Evolutionary conservation across 805 yeast genomes (phyloP), one percentile per base, ranked within the genome.

Genomic region (Candida pseudoglaebosa): DNA sequence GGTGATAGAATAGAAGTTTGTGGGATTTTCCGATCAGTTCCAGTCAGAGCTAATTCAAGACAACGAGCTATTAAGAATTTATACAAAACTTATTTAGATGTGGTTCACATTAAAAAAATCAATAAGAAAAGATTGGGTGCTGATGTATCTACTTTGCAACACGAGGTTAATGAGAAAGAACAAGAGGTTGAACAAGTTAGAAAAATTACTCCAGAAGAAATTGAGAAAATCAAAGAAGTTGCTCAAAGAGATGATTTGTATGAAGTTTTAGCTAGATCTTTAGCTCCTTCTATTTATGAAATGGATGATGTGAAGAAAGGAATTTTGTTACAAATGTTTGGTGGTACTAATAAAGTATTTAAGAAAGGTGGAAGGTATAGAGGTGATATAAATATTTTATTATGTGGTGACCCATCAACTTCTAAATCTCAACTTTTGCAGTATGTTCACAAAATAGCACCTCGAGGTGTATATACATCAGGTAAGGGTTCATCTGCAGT

Each of bases 401-500:
- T 93, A 31, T 91, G 98, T 67, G 99, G 99, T 50, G 99, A 93
- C 59, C 99, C 99, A 1, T 91, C 98, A 7, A 93, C 99, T 2
- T 82, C 97, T 9, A 93, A 93, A 59, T 93, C 99, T 2, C 99
- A 93, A 62, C 65, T 93, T 33, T 71, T 93, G 48, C 95, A 89
- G 56, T 93, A 93, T 50, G 97, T 93, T 31, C 99, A 93, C 65
- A 87, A 90, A 54, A 93, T 93, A 49, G 95, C 99, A 1, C 99
- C 99, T 32, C 75, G 99, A 57, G 99, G 99, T 49, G 87, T 93
- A 28, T 93, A 90, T 62, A 93, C 99, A 3, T 90, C 97, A 1
- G 99, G 99, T 62, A 93, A 93, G 55, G 99, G 99, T 37, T 89
- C 97, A 1, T 93, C 99, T 22, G 99, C 99, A 0, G 99, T 93